Base-by-base conservation (phyloP, 306 rosid species). In the Vachellia collinsii region DNA sequence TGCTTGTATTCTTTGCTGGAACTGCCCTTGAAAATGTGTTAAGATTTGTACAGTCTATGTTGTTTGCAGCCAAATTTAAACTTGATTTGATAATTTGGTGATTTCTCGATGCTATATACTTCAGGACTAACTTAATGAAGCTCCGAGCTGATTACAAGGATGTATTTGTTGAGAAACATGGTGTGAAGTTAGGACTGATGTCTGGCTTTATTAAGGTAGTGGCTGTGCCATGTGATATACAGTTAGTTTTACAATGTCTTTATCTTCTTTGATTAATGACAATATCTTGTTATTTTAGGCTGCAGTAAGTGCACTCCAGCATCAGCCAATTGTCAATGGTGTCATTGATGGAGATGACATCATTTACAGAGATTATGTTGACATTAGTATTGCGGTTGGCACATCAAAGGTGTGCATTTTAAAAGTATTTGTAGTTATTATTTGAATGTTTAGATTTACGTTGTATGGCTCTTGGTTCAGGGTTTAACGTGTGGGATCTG, bases 331-430 rank as follows among this genome's bases (percentile, higher is more conserved):
- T 70, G 85, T 85, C 25, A 91, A 91, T 80, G 94, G 90, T 51
- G 94, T 91, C 53, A 91, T 87, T 65, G 92, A 91, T 13, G 92
- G 94, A 29, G 92, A 91, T 78, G 94, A 88, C 79, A 91, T 88
- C 76, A 88, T 88, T 48, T 87, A 91, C 75, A 80, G 88, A 84
- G 88, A 88, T 81, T 87, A 88, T 79, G 61, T 88, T n/a, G 94
- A 91, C 72, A 88, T 91, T 68, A 88, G 90, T 74, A 91, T 85
- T 74, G 90, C 92, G 11, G 91, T 91, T 58, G 92, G 91, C 53
- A 91, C 92, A 53, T 82, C 90, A 11, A 91, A 88, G 92, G 94
- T 85, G 61, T 75, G 51, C 59, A 61, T 34, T 17, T 53, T 66
- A 4, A 38, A 68, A 19, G 48, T 38, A 6, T 54, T n/a, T 76